Percentiles rank a stretch among this genome's conserved stretches.
Evolutionary conservation across 352 stramenopile species (phyloP).

Genomic region (Aphanomyces stellatus): DNA sequence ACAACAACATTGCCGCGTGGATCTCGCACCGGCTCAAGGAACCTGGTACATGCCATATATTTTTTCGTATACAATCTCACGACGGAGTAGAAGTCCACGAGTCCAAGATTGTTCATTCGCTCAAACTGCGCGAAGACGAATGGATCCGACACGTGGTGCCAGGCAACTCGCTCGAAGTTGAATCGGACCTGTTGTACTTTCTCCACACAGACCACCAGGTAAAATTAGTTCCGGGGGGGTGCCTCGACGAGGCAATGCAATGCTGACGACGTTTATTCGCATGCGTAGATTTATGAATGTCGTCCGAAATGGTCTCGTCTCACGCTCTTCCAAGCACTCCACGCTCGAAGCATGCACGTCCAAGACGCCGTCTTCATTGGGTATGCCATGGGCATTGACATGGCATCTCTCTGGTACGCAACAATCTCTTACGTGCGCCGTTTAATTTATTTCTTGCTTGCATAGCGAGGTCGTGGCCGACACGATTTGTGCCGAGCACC

Average conservation of each 20-base stretch:
- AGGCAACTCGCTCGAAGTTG: slow-evolving; percentile 19
- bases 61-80: no score
- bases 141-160: background rate
- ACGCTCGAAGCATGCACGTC: slow-evolving; percentile 42
- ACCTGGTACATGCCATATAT: no score
- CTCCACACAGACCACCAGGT: slow-evolving; percentile 15
- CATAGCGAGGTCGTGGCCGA: slow-evolving; percentile 58
- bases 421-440: background rate
- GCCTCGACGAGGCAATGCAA: no score
- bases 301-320: slow-evolving; percentile 75
- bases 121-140: slow-evolving; percentile 44
- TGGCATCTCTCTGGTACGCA: slow-evolving; percentile 73
- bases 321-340: slow-evolving; percentile 67
- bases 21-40: slow-evolving; percentile 61
- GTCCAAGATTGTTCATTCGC: slow-evolving; percentile 72
- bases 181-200: background rate
- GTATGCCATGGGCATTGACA: slow-evolving; percentile 79
- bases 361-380: slow-evolving; percentile 72
- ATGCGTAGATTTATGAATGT: slow-evolving; percentile 61
- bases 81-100: slow-evolving; percentile 28
- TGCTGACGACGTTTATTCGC: background rate
- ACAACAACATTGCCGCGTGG: slow-evolving; percentile 54
- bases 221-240: background rate
- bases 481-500: slow-evolving; percentile 46
- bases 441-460: background rate